phyloP scores from a whole-genome alignment of 1,284 basidiomycete species.

The Takashimella tepidaria region DNA sequence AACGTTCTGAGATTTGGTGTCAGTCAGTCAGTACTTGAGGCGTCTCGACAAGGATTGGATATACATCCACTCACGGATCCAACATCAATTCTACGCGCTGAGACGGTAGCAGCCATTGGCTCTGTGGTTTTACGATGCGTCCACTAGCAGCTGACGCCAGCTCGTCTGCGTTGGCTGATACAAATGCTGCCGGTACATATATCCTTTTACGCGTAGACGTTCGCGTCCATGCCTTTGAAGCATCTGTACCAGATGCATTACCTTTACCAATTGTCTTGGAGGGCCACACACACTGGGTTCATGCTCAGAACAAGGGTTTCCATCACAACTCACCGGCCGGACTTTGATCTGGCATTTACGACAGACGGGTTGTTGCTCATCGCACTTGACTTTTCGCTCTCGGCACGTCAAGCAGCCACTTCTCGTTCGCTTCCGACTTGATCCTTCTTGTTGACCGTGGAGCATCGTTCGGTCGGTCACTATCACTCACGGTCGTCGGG shows the following conservation, averaged over 20 bases:
- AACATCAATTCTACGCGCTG: conserved; percentile 27
- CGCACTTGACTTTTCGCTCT: conserved; percentile 30
- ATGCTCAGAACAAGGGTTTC: conserved; percentile 5
- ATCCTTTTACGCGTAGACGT: not conserved
- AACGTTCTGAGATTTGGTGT: conserved; percentile 18
- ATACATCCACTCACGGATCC: conserved; percentile 30
- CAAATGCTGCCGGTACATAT: not conserved
- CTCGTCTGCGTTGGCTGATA: conserved; percentile 1
- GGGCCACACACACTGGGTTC: not conserved
- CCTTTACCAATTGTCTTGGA: not conserved
- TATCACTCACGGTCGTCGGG: not conserved
- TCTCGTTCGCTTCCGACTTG: conserved; percentile 6
- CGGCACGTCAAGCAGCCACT: conserved; percentile 31
- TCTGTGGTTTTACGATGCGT: conserved; percentile 8
- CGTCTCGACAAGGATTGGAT: no score
- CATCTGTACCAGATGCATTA: not conserved
- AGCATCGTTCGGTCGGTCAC: not conserved
- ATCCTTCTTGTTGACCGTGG: not conserved
- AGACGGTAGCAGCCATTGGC: conserved; percentile 12
- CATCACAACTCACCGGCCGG: conserved; percentile 7
- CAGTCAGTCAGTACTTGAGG: not conserved
- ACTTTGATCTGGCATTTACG: conserved; percentile 19
- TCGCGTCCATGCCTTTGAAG: not conserved
- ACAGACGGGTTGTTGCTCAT: conserved; percentile 28
- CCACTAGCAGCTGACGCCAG: conserved; percentile 2